These are phyloP conservation scores for Fonsecaea pedrosoi DNA, from an alignment of 2,329 filamentous ascomycete species.

Conservation along the genomic window DNA sequence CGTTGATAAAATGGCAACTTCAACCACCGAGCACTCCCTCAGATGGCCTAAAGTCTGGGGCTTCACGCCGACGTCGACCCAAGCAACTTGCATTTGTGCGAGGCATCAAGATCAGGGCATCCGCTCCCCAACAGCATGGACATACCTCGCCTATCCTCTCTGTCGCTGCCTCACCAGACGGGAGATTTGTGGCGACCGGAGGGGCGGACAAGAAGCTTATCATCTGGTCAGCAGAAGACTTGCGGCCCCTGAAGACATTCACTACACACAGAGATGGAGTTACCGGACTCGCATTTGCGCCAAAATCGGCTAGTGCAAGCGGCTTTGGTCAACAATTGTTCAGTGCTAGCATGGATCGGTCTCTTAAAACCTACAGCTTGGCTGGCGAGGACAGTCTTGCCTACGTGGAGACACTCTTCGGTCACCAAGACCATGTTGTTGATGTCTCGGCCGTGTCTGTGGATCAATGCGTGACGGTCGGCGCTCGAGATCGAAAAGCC, in stretches of 20 bases:
- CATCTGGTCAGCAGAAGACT: conserved; percentile 81
- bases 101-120: conserved; percentile 51
- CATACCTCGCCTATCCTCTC: conserved; percentile 82
- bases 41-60: conserved; percentile 26
- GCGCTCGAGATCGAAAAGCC: conserved; percentile 87
- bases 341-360: conserved; percentile 87
- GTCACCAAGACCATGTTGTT: conserved; percentile 89
- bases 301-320: conserved; percentile 66
- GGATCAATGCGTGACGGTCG: conserved; percentile 89
- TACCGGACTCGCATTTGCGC: conserved; percentile 81
- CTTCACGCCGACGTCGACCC: conserved; percentile 49
- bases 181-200: conserved; percentile 88
- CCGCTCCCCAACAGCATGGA: conserved; percentile 63
- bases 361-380: conserved; percentile 93
- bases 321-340: conserved; percentile 79
- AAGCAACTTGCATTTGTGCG: conserved; percentile 58
- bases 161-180: conserved; percentile 85
- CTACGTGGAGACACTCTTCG: conserved; percentile 94
- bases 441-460: conserved; percentile 82
- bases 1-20: conserved; percentile 87
- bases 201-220: conserved; percentile 84
- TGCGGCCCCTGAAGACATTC: conserved; percentile 82
- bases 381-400: conserved; percentile 74
- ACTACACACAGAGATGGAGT: conserved; percentile 90
- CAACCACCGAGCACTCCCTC: conserved; percentile 54